phyloP scores from a whole-genome alignment of 2,329 filamentous ascomycete species.

The Aspergillus aculeatus region DNA sequence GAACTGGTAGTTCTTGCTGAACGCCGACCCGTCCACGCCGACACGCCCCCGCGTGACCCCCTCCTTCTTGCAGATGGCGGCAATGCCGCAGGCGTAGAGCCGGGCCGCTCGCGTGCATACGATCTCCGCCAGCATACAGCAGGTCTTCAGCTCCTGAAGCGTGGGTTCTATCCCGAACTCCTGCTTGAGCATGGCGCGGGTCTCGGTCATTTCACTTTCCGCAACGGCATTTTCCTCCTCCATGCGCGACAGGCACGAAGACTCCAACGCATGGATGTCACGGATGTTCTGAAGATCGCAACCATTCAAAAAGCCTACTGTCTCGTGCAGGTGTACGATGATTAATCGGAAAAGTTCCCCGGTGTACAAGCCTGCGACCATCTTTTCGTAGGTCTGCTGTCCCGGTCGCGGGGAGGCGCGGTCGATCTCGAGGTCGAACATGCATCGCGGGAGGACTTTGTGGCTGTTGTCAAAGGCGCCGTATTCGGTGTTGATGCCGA shows the following conservation, averaged over 20 bases:
- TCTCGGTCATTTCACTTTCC: slow-evolving; percentile 79
- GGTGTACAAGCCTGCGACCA: slow-evolving; percentile 89
- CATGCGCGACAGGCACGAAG: slow-evolving; percentile 84
- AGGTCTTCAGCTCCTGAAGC: slow-evolving; percentile 77
- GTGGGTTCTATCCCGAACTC: slow-evolving; percentile 66
- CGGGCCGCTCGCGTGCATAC: slow-evolving; percentile 90
- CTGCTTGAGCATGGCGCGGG: slow-evolving; percentile 71
- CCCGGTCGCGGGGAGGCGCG: slow-evolving; percentile 84
- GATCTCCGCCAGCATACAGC: slow-evolving; percentile 83
- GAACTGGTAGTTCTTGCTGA: slow-evolving; percentile 58
- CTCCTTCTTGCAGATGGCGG: slow-evolving; percentile 97
- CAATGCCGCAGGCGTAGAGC: slow-evolving; percentile 87
- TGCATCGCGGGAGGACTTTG: slow-evolving; percentile 66
- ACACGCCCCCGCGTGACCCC: slow-evolving; percentile 78
- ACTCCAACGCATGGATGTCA: slow-evolving; percentile 80
- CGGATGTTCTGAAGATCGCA: slow-evolving; percentile 77
- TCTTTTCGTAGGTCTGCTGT: slow-evolving; percentile 93
- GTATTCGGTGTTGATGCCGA: slow-evolving; percentile 94
- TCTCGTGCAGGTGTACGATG: slow-evolving; percentile 78
- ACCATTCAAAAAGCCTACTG: slow-evolving; percentile 70
- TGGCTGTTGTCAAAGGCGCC: slow-evolving; percentile 89
- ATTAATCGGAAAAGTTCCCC: slow-evolving; percentile 89
- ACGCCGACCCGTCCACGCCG: slow-evolving; percentile 91
- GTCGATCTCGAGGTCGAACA: slow-evolving; percentile 71
- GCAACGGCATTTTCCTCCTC: slow-evolving; percentile 76